Conservation (phyloP, 2,329 filamentous ascomycete species). For the Paecilomyces dactylethromorphus region DNA sequence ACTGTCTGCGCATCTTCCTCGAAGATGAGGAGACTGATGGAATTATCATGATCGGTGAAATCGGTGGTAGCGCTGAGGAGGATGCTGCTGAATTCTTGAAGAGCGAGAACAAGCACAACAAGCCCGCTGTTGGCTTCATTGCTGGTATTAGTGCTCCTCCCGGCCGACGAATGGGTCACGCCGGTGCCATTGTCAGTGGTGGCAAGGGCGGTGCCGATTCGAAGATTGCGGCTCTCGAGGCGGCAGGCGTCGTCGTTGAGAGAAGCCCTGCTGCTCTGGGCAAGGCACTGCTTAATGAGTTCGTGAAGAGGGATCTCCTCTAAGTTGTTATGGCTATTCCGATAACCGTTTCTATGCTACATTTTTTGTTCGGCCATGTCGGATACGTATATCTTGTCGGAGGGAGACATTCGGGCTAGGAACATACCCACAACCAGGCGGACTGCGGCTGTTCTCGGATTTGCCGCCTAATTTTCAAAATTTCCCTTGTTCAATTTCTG, state of each 20-base stretch:
- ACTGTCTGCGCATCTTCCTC: constrained; percentile 96
- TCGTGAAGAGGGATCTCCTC: constrained; percentile 91
- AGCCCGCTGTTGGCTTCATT: constrained; percentile 97
- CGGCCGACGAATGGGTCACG: constrained; percentile 96
- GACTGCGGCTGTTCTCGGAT: not conserved
- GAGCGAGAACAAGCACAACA: constrained; percentile 83
- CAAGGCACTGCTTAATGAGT: constrained; percentile 90
- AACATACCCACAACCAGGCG: not conserved
- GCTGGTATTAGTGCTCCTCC: constrained; percentile 96
- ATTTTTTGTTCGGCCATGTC: constrained; percentile 6
- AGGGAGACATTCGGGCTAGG: not conserved
- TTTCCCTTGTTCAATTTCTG: not conserved
- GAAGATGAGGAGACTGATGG: constrained; percentile 94
- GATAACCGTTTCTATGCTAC: constrained; percentile 1
- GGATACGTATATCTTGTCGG: not conserved
- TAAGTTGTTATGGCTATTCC: constrained; percentile 43
- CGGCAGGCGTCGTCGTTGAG: constrained; percentile 92
- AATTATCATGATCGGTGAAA: constrained; percentile 99
- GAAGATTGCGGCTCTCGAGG: constrained; percentile 93
- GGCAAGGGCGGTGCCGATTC: constrained; percentile 97
- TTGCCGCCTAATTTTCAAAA: not conserved
- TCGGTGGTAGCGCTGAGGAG: constrained; percentile 95
- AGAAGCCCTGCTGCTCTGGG: constrained; percentile 85
- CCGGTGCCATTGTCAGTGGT: constrained; percentile 94
- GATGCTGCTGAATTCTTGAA: constrained; percentile 95